phyloP scores from a whole-genome alignment of 2,329 filamentous ascomycete species.

The Hyphodiscus sp. region DNA sequence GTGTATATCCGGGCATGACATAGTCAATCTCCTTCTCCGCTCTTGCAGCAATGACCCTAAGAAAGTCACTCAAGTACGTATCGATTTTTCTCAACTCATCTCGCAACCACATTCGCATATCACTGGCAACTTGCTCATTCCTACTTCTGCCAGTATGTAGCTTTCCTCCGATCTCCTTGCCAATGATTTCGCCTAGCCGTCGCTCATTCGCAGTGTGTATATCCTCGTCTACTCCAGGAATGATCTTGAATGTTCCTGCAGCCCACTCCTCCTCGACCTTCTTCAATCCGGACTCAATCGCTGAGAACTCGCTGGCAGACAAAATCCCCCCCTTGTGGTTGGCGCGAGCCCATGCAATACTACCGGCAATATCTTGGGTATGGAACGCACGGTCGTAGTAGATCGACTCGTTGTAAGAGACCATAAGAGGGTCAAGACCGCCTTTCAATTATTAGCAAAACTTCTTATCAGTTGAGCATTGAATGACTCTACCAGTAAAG shows the following conservation, averaged over 20 bases:
- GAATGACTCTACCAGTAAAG: background rate
- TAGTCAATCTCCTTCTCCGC: constrained; percentile 70
- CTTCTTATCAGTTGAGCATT: background rate
- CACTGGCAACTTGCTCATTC: constrained; percentile 85
- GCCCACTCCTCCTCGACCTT: constrained; percentile 50
- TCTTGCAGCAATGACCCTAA: constrained; percentile 61
- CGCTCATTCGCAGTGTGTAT: constrained; percentile 69
- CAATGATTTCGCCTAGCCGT: constrained; percentile 74
- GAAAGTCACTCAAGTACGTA: constrained; percentile 57
- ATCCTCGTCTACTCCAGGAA: constrained; percentile 47
- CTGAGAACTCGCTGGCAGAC: constrained; percentile 62
- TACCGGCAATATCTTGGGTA: constrained; percentile 73
- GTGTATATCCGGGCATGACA: constrained; percentile 81
- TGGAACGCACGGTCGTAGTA: constrained; percentile 73
- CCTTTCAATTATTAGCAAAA: constrained; percentile 42
- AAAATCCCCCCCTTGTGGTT: constrained; percentile 73
- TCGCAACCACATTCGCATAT: constrained; percentile 85
- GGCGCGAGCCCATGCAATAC: constrained; percentile 74
- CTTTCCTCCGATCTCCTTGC: constrained; percentile 79
- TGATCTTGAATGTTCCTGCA: constrained; percentile 42
- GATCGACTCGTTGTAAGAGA: constrained; percentile 76
- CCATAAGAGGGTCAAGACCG: constrained; percentile 80
- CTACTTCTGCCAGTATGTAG: constrained; percentile 82
- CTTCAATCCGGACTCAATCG: constrained; percentile 66
- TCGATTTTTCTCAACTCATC: constrained; percentile 69